Base-by-base conservation (phyloP, 2,329 filamentous ascomycete genomes). In the Epichloe festucae region DNA sequence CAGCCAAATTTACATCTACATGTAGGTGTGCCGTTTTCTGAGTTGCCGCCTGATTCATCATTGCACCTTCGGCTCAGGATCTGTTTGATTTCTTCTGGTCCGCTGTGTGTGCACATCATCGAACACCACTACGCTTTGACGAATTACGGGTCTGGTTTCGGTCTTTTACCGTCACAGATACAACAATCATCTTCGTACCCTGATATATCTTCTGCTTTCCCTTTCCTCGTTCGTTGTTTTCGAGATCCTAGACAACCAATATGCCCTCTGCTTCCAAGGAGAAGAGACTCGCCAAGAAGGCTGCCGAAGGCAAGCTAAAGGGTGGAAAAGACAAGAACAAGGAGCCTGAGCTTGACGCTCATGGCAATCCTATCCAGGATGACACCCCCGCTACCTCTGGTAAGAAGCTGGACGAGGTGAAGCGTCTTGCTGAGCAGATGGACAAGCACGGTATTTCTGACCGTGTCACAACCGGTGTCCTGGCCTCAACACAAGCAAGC, bases 371-470 rank as follows among this genome's bases (percentile, higher is more conserved):
- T 52, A 60, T 75, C 62, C 70, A 73, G 54, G 69, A 74, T 45
- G 84, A 86, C 50, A 77, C 79, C 61, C 79, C 84, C 57, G 85
- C 84, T 54, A 88, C 83, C 59, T 76, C 81, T 54, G 78, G 76
- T 61, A 80, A 83, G 60, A 88, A 91, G 75, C 72, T 84, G 69
- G 82, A 85, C 59, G 85, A 85, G 66, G 84, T 96, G 58, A 86
- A 89, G 75, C 89, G 89, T 67, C 79, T 98, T 59, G 84, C 87
- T 44, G 78, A 90, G 51, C 94, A 98, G 75, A 86, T 95, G 79
- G 93, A 98, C 74, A 87, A 95, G 74, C 82, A 95, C 67, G 93
- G 93, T 65, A 78, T 98, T 58, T 97, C 93, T 14, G 93, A 98
- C 72, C 87, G 93, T 70, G 93, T 98, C 69, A 98, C 94, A 55